phyloP scores from a whole-genome alignment of 2,329 filamentous ascomycete genomes.

The Aspergillus chevalieri region DNA sequence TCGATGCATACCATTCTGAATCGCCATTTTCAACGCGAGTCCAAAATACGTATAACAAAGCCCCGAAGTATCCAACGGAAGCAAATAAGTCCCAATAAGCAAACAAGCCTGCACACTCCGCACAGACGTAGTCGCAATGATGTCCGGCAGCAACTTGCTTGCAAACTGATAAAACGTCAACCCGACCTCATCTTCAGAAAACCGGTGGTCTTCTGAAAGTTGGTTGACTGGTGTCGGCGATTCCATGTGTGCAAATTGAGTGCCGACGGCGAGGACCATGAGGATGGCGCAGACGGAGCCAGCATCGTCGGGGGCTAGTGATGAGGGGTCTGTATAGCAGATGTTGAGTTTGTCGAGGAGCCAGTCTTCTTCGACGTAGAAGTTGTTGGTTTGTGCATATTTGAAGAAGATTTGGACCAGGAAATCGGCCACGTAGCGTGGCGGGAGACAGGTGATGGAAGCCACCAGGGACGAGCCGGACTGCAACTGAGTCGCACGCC shows the following conservation, averaged over 20 bases:
- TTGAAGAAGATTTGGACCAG: slow-evolving; percentile 40
- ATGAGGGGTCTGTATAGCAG: slow-evolving; percentile 32
- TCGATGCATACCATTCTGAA: slow-evolving; percentile 57
- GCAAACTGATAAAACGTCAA: slow-evolving; percentile 54
- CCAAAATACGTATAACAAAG: slow-evolving; percentile 54
- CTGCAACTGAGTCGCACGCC: slow-evolving; percentile 38
- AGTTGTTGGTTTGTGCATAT: slow-evolving; percentile 40
- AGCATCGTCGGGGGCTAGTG: slow-evolving; percentile 33
- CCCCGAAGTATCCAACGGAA: slow-evolving; percentile 52
- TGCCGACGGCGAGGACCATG: slow-evolving; percentile 40
- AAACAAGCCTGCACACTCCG: slow-evolving; percentile 55
- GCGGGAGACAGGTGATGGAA: slow-evolving; percentile 36
- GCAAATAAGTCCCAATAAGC: slow-evolving; percentile 50
- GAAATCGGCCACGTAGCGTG: slow-evolving; percentile 40
- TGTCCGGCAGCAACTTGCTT: slow-evolving; percentile 50
- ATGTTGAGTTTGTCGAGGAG: slow-evolving; percentile 33
- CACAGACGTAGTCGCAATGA: slow-evolving; percentile 52
- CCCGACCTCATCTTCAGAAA: slow-evolving; percentile 50
- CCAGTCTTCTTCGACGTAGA: slow-evolving; percentile 40
- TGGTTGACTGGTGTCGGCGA: slow-evolving; percentile 32
- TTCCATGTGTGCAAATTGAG: slow-evolving; percentile 41
- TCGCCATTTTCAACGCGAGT: slow-evolving; percentile 51
- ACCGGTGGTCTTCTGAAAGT: slow-evolving; percentile 28
- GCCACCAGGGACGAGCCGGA: slow-evolving; percentile 33
- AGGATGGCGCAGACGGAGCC: slow-evolving; percentile 37